Evolutionary conservation across 768 basidiomycete genomes (phyloP).

Genomic region (Russula abietina): DNA sequence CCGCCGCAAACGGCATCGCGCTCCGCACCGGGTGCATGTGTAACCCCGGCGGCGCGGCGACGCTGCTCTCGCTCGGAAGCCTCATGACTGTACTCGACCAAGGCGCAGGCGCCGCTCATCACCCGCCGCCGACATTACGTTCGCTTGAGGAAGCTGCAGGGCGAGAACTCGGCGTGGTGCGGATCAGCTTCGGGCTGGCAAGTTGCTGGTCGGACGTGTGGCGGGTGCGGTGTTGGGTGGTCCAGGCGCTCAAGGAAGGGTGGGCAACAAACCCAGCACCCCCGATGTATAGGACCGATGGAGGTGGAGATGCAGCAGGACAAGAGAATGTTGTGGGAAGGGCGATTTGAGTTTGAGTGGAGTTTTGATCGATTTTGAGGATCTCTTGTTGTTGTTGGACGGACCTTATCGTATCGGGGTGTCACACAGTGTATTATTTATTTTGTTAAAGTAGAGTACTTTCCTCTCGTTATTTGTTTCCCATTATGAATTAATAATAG

Average conservation of each 20-base stretch:
- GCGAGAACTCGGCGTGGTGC: constrained; percentile 65
- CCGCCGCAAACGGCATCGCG: constrained; percentile 53
- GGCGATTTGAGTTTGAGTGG: constrained; percentile 18
- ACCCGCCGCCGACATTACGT: constrained; percentile 36
- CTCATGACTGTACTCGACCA: constrained; percentile 57
- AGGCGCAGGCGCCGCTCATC: constrained; percentile 50
- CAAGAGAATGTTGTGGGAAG: constrained; percentile 1
- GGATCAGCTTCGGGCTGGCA: constrained; percentile 73
- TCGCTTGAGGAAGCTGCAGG: constrained; percentile 59
- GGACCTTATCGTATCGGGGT: background rate
- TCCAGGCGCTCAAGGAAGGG: constrained; percentile 11
- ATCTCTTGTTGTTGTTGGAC: constrained; percentile 1
- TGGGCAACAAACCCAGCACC: background rate
- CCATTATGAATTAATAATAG: background rate
- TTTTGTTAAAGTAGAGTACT: background rate
- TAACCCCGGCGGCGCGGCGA: constrained; percentile 76
- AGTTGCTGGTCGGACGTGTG: constrained; percentile 70
- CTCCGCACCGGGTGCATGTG: constrained; percentile 85
- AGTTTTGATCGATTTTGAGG: background rate
- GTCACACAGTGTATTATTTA: constrained; percentile 1
- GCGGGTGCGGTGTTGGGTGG: constrained; percentile 32
- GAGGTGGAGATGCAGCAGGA: background rate
- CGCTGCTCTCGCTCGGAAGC: constrained; percentile 58
- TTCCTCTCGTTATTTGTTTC: background rate
- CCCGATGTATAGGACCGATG: background rate